Conservation (phyloP, 208 protist genomes). For the Histomonas meleagridis region DNA sequence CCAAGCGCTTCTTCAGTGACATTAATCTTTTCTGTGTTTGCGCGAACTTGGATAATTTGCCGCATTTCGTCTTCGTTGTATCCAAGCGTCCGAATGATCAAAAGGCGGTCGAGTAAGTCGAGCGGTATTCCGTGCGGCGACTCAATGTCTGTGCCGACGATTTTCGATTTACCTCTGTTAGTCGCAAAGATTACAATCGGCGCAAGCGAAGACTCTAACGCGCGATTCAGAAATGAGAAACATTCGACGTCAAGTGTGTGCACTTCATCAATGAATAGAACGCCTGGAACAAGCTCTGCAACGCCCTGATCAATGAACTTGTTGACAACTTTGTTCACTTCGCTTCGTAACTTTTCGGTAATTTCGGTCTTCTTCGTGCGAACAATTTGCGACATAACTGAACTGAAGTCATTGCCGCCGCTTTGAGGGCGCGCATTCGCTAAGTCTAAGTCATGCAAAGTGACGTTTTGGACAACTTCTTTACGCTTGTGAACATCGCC, state of each 20-base stretch:
- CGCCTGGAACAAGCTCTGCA: constrained; percentile 97
- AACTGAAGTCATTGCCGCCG: not conserved
- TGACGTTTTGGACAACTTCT: constrained; percentile 87
- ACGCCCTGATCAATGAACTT: constrained; percentile 99
- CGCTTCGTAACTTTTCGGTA: constrained; percentile 94
- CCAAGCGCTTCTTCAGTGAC: constrained; percentile 73
- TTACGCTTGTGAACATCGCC: constrained; percentile 99
- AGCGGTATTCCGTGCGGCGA: constrained; percentile 78
- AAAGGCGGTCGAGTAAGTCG: constrained; percentile 94
- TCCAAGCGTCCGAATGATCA: constrained; percentile 91
- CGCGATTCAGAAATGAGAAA: constrained; percentile 99
- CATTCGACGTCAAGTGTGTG: constrained; percentile 99
- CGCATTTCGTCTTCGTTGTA: constrained; percentile 85
- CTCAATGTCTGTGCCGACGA: constrained; percentile 40
- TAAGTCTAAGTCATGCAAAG: constrained; percentile 97
- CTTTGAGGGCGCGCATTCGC: constrained; percentile 61
- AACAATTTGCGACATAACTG: constrained; percentile 67
- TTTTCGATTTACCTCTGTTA: constrained; percentile 84
- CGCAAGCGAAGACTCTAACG: constrained; percentile 91
- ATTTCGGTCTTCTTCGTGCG: constrained; percentile 99
- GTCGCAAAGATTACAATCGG: constrained; percentile 99
- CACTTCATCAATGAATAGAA: constrained; percentile 98
- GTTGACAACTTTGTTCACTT: constrained; percentile 99
- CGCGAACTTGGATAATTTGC: constrained; percentile 55
- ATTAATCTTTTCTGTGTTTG: constrained; percentile 67